These are phyloP conservation scores for Wickerhamomyces sp. DNA, from an alignment of 1,139 yeast species.

Conservation along the genomic window DNA sequence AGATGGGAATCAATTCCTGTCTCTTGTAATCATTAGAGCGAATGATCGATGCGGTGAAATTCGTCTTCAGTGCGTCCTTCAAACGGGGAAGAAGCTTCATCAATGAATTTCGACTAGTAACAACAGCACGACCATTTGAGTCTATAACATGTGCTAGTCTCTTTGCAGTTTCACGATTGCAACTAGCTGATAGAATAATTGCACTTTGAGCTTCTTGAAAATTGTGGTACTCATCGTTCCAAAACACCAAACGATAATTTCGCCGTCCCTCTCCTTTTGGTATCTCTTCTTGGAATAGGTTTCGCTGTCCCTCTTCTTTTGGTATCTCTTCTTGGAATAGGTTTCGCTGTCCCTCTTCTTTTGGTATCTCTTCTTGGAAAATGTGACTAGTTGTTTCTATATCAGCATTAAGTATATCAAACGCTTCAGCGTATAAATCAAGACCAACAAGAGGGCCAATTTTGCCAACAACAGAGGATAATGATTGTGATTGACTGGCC, in stretches of 20 bases:
- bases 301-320: too few species aligned
- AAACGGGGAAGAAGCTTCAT: conserved; percentile 27
- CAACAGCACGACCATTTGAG: conserved; percentile 31
- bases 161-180: conserved; percentile 5
- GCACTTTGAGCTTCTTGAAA: conserved; percentile 32
- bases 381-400: conserved; percentile 2
- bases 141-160: conserved; percentile 28
- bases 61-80: conserved; percentile 39
- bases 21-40: conserved; percentile 44
- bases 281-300: too few species aligned
- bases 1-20: conserved; percentile 39
- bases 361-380: conserved; percentile 14
- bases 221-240: conserved; percentile 74
- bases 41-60: conserved; percentile 52
- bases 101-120: conserved; percentile 20
- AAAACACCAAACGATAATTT: conserved; percentile 44
- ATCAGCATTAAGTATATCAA: conserved; percentile 4
- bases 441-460: background rate
- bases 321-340: too few species aligned
- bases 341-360: conserved; percentile 24
- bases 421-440: background rate
- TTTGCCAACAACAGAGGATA: conserved; percentile 10
- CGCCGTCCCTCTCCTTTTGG: too few species aligned
- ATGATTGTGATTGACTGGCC: conserved; percentile 20
- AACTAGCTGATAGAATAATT: conserved; percentile 33